phyloP scores from a whole-genome alignment of 495 filamentous ascomycete species.

The Neurospora pannonica region DNA sequence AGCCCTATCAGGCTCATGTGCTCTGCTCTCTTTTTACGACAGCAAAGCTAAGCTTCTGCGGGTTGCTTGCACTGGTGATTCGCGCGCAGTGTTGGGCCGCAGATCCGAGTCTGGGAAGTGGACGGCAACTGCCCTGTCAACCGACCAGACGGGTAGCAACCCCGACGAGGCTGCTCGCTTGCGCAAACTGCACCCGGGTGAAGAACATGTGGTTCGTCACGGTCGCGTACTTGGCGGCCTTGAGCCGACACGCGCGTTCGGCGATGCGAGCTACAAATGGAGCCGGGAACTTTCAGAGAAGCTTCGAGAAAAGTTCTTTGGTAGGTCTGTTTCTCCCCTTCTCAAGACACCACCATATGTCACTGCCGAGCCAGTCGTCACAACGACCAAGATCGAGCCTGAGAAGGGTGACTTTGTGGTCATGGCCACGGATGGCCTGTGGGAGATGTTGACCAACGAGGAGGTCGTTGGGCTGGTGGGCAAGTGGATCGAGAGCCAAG shows the following conservation, averaged over 20 bases:
- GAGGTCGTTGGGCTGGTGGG: slow-evolving; percentile 95
- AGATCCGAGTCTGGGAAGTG: slow-evolving; percentile 74
- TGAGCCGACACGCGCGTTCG: slow-evolving; percentile 89
- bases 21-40: slow-evolving; percentile 94
- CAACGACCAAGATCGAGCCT: slow-evolving; percentile 89
- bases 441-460: slow-evolving; percentile 99
- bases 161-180: slow-evolving; percentile 73
- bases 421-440: slow-evolving; percentile 92
- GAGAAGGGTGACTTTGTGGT: slow-evolving; percentile 90
- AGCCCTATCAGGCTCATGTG: slow-evolving; percentile 90
- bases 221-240: slow-evolving; percentile 86
- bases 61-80: slow-evolving; percentile 92
- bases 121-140: slow-evolving; percentile 79
- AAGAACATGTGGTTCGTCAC: slow-evolving; percentile 72
- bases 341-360: slow-evolving; percentile 94
- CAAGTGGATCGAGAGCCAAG: slow-evolving; percentile 84
- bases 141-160: slow-evolving; percentile 87
- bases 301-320: slow-evolving; percentile 78
- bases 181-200: slow-evolving; percentile 75
- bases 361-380: slow-evolving; percentile 90
- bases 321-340: slow-evolving; percentile 56
- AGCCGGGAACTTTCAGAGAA: slow-evolving; percentile 67
- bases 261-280: slow-evolving; percentile 97
- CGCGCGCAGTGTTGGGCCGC: slow-evolving; percentile 82
- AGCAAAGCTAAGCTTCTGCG: slow-evolving; percentile 70